Percentiles rank a stretch among this genome's conserved stretches.
phyloP scores from a whole-genome alignment of 371 early-diverging fungal species.

The Rhizomucor pusillus region DNA sequence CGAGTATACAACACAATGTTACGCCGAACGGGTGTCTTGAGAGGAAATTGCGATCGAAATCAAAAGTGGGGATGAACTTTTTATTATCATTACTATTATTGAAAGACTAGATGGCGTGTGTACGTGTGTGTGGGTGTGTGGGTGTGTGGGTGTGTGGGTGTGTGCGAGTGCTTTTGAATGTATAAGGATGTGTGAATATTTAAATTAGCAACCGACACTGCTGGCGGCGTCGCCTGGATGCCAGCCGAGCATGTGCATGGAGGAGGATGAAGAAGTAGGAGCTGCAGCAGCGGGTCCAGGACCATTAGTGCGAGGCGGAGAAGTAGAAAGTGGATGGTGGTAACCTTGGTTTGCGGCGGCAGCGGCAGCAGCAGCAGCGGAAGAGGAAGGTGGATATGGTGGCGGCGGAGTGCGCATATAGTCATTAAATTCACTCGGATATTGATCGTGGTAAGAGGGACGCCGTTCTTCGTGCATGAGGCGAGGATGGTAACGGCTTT shows the following conservation, averaged over 20 bases:
- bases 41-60: too few species aligned
- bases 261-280: conserved; percentile 6
- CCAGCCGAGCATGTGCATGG: conserved; percentile 16
- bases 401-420: conserved; percentile 8
- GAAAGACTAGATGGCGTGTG: too few species aligned
- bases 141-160: too few species aligned
- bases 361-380: not conserved
- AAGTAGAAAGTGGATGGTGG: conserved; percentile 4
- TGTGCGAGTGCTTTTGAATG: too few species aligned
- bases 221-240: conserved; percentile 10
- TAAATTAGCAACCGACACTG: conserved; percentile 12
- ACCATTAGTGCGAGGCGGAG: not conserved
- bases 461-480: conserved; percentile 1
- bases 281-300: not conserved
- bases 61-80: too few species aligned
- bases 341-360: not conserved
- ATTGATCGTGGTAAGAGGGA: not conserved
- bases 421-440: conserved; percentile 3
- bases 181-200: too few species aligned
- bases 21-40: too few species aligned
- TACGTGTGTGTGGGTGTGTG: too few species aligned
- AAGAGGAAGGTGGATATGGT: not conserved
- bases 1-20: too few species aligned
- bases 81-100: too few species aligned
- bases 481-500: conserved; percentile 14